These are phyloP conservation scores for Thermochaetoides dissita DNA, from an alignment of 2,329 filamentous ascomycete species.

Conservation along the genomic window DNA sequence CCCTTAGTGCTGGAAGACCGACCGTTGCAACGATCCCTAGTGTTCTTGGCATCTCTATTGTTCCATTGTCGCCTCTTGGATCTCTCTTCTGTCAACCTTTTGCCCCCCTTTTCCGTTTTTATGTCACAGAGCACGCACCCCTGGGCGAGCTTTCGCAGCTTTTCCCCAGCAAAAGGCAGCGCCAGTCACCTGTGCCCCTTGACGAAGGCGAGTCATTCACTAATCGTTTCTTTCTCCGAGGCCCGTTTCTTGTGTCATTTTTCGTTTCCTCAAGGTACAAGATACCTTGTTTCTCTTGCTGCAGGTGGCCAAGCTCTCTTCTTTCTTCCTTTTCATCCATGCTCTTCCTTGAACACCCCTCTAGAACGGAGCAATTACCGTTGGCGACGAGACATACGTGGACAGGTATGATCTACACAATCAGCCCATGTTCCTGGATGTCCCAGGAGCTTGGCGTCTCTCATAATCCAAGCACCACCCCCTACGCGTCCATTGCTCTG, in stretches of 20 bases:
- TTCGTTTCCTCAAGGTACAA: constrained; percentile 1
- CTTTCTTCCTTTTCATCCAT: background rate
- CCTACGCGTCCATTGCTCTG: constrained; percentile 10
- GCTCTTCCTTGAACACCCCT: too few relatives aligned
- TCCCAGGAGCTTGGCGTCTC: constrained; percentile 22
- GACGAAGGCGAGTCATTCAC: constrained; percentile 8
- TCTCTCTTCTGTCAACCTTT: background rate
- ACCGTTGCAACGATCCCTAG: background rate
- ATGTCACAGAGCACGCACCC: constrained; percentile 1
- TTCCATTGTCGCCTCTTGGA: constrained; percentile 2
- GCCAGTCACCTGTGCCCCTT: constrained; percentile 5
- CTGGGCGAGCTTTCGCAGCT: constrained; percentile 7
- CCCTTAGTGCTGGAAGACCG: background rate
- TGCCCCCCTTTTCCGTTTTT: background rate
- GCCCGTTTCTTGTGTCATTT: constrained; percentile 1
- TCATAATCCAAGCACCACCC: constrained; percentile 20
- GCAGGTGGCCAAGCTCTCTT: constrained; percentile 1
- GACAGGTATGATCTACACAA: constrained; percentile 31
- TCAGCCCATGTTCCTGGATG: constrained; percentile 26
- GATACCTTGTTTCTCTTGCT: background rate
- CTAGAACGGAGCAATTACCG: background rate
- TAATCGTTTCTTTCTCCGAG: constrained; percentile 4
- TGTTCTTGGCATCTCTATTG: constrained; percentile 6
- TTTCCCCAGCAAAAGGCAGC: background rate
- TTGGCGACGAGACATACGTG: constrained; percentile 20